A percentile compares a stretch with the other conserved stretches of the same genome.
Evolutionary conservation across 768 basidiomycete genomes (phyloP).

Genomic region (Rhodotorula paludigena): DNA sequence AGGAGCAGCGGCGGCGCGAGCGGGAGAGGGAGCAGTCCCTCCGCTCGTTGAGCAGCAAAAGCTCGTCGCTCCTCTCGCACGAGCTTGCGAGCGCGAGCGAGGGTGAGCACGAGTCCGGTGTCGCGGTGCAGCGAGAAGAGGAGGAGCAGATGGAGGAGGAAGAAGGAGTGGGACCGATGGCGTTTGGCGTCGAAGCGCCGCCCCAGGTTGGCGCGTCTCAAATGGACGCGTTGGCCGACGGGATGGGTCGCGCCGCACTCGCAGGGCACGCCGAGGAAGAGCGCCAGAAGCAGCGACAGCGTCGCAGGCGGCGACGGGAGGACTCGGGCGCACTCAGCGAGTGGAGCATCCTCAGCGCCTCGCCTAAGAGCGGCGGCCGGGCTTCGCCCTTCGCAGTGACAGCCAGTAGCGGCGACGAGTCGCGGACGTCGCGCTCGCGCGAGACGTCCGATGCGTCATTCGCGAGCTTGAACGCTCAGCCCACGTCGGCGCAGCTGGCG

Average conservation of each 20-base stretch:
- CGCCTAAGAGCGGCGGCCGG: no score
- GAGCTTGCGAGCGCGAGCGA: no score
- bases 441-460: conserved; percentile 22
- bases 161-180: background rate
- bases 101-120: no score
- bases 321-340: background rate
- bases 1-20: no score
- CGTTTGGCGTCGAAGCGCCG: background rate
- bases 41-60: no score
- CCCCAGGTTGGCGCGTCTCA: background rate
- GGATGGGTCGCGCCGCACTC: background rate
- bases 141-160: no score
- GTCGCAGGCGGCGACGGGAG: background rate
- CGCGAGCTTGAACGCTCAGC: conserved; percentile 13
- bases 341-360: background rate
- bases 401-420: background rate
- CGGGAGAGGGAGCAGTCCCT: no score
- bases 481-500: background rate
- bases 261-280: background rate
- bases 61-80: no score
- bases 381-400: background rate
- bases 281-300: background rate
- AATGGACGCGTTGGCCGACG: conserved; percentile 14
- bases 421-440: background rate
- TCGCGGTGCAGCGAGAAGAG: no score